phyloP scores from a whole-genome alignment of 1,284 basidiomycete genomes.

The Puccinia novopanici region DNA sequence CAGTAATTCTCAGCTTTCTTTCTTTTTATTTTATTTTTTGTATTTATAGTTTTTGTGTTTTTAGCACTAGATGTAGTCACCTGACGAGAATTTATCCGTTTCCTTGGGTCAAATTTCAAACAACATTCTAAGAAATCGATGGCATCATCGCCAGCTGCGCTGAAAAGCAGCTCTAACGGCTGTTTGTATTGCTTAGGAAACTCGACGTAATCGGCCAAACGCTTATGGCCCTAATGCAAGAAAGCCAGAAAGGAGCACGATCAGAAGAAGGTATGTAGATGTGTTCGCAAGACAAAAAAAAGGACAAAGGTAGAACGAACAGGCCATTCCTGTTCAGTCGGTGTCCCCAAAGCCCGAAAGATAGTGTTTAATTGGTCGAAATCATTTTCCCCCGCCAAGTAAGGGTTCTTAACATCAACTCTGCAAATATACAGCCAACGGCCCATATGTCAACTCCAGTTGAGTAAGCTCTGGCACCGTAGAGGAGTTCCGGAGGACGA shows the following conservation, averaged over 20 bases:
- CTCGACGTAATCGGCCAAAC: conserved; percentile 82
- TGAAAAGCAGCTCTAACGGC: conserved; percentile 80
- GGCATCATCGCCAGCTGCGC: conserved; percentile 82
- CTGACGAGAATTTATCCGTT: conserved; percentile 76
- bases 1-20: not conserved
- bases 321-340: conserved; percentile 95
- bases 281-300: not conserved
- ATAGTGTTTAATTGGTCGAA: conserved; percentile 94
- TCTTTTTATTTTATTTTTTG: not conserved
- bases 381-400: conserved; percentile 88
- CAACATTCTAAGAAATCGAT: conserved; percentile 79
- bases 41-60: not conserved
- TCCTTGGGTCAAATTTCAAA: conserved; percentile 80
- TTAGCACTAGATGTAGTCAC: conserved; percentile 60
- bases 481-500: conserved; percentile 87
- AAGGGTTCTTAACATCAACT: conserved; percentile 90
- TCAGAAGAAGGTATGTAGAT: not conserved
- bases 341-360: conserved; percentile 90
- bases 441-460: conserved; percentile 91
- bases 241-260: conserved; percentile 17
- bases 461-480: conserved; percentile 83
- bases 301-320: conserved; percentile 60
- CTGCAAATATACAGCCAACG: conserved; percentile 92
- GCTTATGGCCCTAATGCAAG: conserved; percentile 72
- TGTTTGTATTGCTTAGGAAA: conserved; percentile 79